Evolutionary conservation across 1,284 basidiomycete genomes (phyloP), one percentile per base, ranked within the genome.

Genomic region (Sutorius eximius): DNA sequence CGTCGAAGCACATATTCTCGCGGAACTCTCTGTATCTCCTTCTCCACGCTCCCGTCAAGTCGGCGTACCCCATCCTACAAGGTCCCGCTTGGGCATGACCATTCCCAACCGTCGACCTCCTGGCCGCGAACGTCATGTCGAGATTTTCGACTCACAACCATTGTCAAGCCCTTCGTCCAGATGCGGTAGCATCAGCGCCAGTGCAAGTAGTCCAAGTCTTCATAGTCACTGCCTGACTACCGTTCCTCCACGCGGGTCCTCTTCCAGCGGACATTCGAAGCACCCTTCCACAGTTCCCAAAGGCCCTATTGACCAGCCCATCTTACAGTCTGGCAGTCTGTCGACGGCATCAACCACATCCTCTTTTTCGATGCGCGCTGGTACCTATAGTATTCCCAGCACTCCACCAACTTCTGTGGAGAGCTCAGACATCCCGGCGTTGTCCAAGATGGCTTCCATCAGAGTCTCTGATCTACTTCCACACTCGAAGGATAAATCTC

Each of bases 61-160:
- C n/a, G 83, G 81, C 30, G 80, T 89, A 0, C 88, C 86, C 22
- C 73, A 75, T 20, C 82, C 74, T 53, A 78, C 75, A 50, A 85
- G 75, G 63, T 75, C 75, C 27, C 82, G 84, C 41, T 70, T 81
- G 20, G 79, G 84, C 5, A 78, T 86, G 43, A 73, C 80, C 11
- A 86, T 86, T 53, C 85, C 83, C 5, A 75, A 72, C 54, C 76
- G 75, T 50, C 73, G 77, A 47, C 74, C 75, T 51, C 53, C 55
- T 24, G 69, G 73, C 15, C 71, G 79, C 27, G 77, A 85, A 56
- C 78, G 82, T 40, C 83, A 87, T 59, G 87, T 90, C 40, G 85
- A 89, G 63, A 90, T 90, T 41, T 87, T 89, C 62, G 81, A 87
- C 62, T 90, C 88, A 5, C 88, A 90, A 64, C 87, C 87, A 22